Evolutionary conservation across 2,329 filamentous ascomycete species (phyloP).

Genomic region (Zymoseptoria crescenta): DNA sequence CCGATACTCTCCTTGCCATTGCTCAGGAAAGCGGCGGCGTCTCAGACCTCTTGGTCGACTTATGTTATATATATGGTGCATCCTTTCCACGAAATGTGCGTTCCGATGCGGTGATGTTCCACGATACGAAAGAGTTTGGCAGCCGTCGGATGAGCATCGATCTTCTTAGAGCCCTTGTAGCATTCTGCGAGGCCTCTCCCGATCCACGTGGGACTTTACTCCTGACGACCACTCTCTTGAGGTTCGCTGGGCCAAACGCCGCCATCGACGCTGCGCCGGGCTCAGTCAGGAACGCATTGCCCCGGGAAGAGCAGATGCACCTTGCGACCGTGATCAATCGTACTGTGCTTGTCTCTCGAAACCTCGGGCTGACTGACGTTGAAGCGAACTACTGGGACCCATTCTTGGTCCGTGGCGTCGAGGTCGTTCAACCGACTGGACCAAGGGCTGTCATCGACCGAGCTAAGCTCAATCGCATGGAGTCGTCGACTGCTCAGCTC

Average conservation of each 20-base stretch:
- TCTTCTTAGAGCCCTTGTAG: conserved; percentile 80
- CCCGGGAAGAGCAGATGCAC: conserved; percentile 71
- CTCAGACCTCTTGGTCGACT: conserved; percentile 19
- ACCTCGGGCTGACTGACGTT: conserved; percentile 62
- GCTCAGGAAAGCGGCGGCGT: conserved; percentile 20
- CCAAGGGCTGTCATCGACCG: conserved; percentile 16
- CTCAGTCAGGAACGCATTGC: conserved; percentile 8
- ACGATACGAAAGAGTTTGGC: conserved; percentile 50
- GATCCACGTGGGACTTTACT: conserved; percentile 85
- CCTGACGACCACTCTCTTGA: conserved; percentile 76
- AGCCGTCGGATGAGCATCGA: conserved; percentile 75
- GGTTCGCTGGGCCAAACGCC: conserved; percentile 61
- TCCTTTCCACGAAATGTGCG: conserved; percentile 7
- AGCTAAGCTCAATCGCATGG: conserved; percentile 12
- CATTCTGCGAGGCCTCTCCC: conserved; percentile 86
- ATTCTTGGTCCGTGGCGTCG: conserved; percentile 74
- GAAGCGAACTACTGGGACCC: conserved; percentile 94
- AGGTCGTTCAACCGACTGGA: conserved; percentile 47
- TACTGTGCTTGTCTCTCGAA: conserved; percentile 68
- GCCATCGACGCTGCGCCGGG: conserved; percentile 20
- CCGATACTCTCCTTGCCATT: conserved; percentile 12
- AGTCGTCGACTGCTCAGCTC: conserved; percentile 6
- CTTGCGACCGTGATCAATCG: conserved; percentile 80
- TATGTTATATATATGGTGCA: conserved; percentile 23
- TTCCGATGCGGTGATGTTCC: conserved; percentile 4